Evolutionary conservation across 257 asterid species (phyloP), one percentile per base, ranked within the genome.

Genomic region (Vinca minor): DNA sequence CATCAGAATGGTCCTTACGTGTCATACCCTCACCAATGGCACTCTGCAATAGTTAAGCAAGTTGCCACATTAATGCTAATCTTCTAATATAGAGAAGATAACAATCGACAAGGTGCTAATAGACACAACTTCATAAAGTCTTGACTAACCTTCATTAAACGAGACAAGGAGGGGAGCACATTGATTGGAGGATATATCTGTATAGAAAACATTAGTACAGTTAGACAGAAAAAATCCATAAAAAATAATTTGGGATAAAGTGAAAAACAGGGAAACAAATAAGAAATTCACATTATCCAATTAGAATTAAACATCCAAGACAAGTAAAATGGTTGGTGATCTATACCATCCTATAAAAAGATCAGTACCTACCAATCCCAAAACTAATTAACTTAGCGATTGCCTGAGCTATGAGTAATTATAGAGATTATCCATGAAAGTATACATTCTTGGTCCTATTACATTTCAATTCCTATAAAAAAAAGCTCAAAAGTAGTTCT

Each of bases 11-110:
- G 75, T 91, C 98, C 79, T 84, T 80, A 62, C 96, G 90, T 38
- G 98, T 91, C 98, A 91, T 91, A 70, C 98, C 98, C 82, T 92
- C 96, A 62, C 98, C 98, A 73, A 92, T 92, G 77, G 96, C 96
- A 82, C 96, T 92, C 96, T 92, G 87, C 71, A 76, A 67, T 67
- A 62, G 61, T 31, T 41, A 25, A 63, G 67, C 54, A 26, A 41
- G 23, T 56, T 63, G 59, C 59, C 59, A 58, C 56, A 59, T 59
- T 64, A 35, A 4, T 34, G 14, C 4, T 26, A 46, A 7, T n/a
- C 9, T 47, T 57, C 59, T 28, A 54, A 23, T 46, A 28, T 14
- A 12, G 31, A 45, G 18, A 60, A 36, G n/a, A 69, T 7, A 47
- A 56, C 25, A 31, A 32, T 31, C 62, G 7, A 9, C 1, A 17